Conservation (phyloP, 2,329 filamentous ascomycete genomes). For the Colletotrichum caudatum region DNA sequence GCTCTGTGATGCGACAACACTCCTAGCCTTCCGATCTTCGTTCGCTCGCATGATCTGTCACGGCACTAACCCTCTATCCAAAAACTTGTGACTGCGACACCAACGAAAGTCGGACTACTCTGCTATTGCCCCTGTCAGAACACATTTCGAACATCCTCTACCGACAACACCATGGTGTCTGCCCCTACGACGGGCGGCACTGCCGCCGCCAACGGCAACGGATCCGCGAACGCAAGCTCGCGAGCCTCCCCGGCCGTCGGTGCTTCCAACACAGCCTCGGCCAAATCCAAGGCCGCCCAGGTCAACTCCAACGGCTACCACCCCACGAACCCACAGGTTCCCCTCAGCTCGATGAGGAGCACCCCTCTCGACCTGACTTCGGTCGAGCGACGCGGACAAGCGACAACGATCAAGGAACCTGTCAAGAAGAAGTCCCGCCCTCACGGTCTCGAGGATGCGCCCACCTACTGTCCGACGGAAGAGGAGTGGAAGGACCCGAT, state of each 20-base stretch:
- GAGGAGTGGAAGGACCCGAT: constrained; percentile 97
- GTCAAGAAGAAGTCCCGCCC: constrained; percentile 82
- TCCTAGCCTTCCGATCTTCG: constrained; percentile 10
- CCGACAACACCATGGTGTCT: constrained; percentile 54
- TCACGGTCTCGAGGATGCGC: constrained; percentile 88
- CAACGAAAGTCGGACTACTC: constrained; percentile 4
- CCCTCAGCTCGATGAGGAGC: constrained; percentile 68
- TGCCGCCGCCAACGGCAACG: constrained; percentile 50
- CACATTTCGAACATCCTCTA: neutral
- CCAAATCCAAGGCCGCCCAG: constrained; percentile 63
- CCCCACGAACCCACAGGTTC: constrained; percentile 61
- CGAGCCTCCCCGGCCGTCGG: constrained; percentile 64
- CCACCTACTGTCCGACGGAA: constrained; percentile 88
- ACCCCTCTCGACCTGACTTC: constrained; percentile 84
- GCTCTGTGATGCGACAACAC: constrained; percentile 35
- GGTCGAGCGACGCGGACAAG: constrained; percentile 90
- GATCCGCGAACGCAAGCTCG: constrained; percentile 62
- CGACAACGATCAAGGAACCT: constrained; percentile 79
- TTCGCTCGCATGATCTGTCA: constrained; percentile 34
- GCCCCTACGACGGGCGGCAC: constrained; percentile 54
- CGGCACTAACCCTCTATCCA: constrained; percentile 9
- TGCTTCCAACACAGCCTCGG: constrained; percentile 50
- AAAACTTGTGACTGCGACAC: constrained; percentile 26
- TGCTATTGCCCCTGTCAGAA: constrained; percentile 28
- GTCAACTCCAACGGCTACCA: constrained; percentile 67